Evolutionary conservation across 805 yeast species (phyloP).

Genomic region (Myxozyma kluyveri): DNA sequence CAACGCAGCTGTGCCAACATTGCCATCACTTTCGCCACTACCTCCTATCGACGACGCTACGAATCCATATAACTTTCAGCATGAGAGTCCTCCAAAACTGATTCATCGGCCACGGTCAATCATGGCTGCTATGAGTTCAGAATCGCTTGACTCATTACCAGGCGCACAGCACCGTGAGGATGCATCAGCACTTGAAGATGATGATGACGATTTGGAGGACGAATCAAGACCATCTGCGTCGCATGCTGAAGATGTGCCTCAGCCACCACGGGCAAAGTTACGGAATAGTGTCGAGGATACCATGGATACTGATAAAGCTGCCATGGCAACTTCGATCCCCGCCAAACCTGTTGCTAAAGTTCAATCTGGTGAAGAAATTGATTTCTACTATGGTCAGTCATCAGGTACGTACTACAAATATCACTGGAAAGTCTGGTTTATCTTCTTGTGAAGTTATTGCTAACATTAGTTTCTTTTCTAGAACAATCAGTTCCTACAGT

Average conservation of each 20-base stretch:
- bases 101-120: slow-evolving; percentile 2
- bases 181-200: slow-evolving; percentile 3
- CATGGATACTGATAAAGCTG: slow-evolving; percentile 9
- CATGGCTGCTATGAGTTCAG: slow-evolving; percentile 10
- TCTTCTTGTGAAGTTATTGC: background rate
- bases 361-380: slow-evolving; percentile 39
- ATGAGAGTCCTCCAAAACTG: no score
- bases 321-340: slow-evolving; percentile 33
- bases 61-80: no score
- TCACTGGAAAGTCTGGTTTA: no score
- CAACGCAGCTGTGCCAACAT: no score
- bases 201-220: slow-evolving; percentile 8
- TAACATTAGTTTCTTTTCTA: background rate
- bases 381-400: slow-evolving; percentile 30
- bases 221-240: background rate
- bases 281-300: slow-evolving; percentile 15
- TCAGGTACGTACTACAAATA: slow-evolving; percentile 16
- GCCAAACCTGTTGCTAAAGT: slow-evolving; percentile 37
- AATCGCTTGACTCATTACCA: slow-evolving; percentile 21
- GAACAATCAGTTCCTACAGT: slow-evolving; percentile 49
- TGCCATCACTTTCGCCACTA: no score
- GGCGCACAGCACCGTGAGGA: slow-evolving; percentile 21
- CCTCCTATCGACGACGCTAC: no score
- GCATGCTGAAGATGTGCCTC: slow-evolving; percentile 4
- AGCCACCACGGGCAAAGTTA: slow-evolving; percentile 3